Percentiles rank a stretch among this genome's conserved stretches.
These are phyloP conservation scores for Monascus purpureus DNA, from an alignment of 495 filamentous ascomycete genomes.

Conservation along the genomic window DNA sequence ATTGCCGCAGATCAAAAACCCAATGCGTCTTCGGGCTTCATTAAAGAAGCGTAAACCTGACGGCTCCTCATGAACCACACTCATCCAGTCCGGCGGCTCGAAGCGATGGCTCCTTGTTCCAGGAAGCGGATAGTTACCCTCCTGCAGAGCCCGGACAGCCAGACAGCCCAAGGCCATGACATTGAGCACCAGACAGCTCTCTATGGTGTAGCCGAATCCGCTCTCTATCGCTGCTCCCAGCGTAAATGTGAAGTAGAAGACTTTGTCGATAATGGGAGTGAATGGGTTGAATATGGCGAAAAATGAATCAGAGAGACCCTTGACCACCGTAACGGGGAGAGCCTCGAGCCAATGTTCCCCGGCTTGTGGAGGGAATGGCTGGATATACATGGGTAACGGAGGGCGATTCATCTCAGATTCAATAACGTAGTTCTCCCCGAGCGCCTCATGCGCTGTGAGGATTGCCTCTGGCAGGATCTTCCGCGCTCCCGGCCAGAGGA, in stretches of 20 bases:
- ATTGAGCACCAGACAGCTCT: slow-evolving; percentile 30
- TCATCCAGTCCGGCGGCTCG: slow-evolving; percentile 31
- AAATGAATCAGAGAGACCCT: slow-evolving; percentile 30
- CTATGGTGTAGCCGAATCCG: slow-evolving; percentile 29
- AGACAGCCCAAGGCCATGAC: slow-evolving; percentile 32
- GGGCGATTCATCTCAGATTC: slow-evolving; percentile 27
- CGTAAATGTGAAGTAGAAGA: slow-evolving; percentile 31
- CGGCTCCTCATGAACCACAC: slow-evolving; percentile 26
- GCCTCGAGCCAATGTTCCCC: slow-evolving; percentile 28
- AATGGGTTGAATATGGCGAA: slow-evolving; percentile 31
- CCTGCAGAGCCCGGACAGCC: slow-evolving; percentile 27
- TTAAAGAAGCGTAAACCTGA: slow-evolving; percentile 33
- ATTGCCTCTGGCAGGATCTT: slow-evolving; percentile 22
- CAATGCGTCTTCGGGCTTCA: slow-evolving; percentile 30
- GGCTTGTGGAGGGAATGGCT: slow-evolving; percentile 22
- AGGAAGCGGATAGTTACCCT: slow-evolving; percentile 31
- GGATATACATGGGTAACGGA: slow-evolving; percentile 27
- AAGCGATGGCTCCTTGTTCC: slow-evolving; percentile 21
- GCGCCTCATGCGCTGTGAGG: slow-evolving; percentile 20
- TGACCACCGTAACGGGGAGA: slow-evolving; percentile 27
- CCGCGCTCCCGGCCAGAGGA: slow-evolving; percentile 31
- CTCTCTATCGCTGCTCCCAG: slow-evolving; percentile 29
- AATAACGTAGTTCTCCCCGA: slow-evolving; percentile 34
- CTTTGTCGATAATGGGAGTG: slow-evolving; percentile 35
- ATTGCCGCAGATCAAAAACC: slow-evolving; percentile 34